These are phyloP conservation scores for Hypocreales sp. DNA, from an alignment of 2,329 filamentous ascomycete genomes.

Conservation along the genomic window DNA sequence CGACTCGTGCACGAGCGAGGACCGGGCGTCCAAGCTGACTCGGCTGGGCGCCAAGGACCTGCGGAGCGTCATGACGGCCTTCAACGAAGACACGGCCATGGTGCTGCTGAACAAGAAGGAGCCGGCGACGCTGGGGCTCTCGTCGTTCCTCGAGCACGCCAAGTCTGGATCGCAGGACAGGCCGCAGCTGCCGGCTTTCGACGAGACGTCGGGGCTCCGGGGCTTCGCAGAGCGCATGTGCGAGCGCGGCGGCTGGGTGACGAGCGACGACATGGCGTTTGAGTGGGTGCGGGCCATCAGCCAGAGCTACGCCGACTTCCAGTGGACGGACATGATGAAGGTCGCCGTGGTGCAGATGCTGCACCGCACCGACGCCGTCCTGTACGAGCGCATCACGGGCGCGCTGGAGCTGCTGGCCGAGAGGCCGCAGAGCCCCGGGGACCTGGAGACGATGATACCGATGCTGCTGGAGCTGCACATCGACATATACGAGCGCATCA, in stretches of 20 bases:
- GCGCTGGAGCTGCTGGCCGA: slow-evolving; percentile 20
- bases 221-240: slow-evolving; percentile 35
- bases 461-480: slow-evolving; percentile 48
- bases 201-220: slow-evolving; percentile 35
- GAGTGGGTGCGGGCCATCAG: slow-evolving; percentile 39
- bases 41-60: slow-evolving; percentile 32
- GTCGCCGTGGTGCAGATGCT: slow-evolving; percentile 39
- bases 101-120: slow-evolving; percentile 38
- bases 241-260: slow-evolving; percentile 27
- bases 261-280: slow-evolving; percentile 40
- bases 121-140: slow-evolving; percentile 34
- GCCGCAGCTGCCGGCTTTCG: slow-evolving; percentile 29
- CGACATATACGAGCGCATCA: slow-evolving; percentile 43
- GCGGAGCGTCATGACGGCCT: slow-evolving; percentile 29
- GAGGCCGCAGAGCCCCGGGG: slow-evolving; percentile 11
- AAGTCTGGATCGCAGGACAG: slow-evolving; percentile 38
- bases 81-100: slow-evolving; percentile 36
- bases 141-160: slow-evolving; percentile 48
- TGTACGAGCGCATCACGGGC: slow-evolving; percentile 30
- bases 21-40: slow-evolving; percentile 31
- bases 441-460: slow-evolving; percentile 30
- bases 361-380: slow-evolving; percentile 33
- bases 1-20: slow-evolving; percentile 34
- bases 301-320: slow-evolving; percentile 32
- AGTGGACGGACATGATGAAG: slow-evolving; percentile 45